Evolutionary conservation across 2,329 filamentous ascomycete genomes (phyloP).

Genomic region (Penicillium capsulatum): DNA sequence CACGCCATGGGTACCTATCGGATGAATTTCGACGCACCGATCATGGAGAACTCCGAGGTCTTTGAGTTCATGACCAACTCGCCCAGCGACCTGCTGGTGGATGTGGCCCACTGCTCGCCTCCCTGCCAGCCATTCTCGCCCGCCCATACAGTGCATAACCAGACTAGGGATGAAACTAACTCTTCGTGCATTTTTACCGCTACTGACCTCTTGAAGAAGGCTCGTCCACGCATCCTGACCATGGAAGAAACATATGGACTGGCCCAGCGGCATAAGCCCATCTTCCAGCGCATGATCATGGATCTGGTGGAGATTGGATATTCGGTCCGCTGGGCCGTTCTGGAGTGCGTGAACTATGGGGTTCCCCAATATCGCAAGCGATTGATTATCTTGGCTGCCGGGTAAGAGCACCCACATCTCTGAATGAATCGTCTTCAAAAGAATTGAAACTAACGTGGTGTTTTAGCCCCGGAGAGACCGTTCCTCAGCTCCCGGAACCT

Average conservation of each 20-base stretch:
- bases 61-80: constrained; percentile 41
- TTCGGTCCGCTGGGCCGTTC: constrained; percentile 64
- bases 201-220: constrained; percentile 52
- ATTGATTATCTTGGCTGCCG: constrained; percentile 52
- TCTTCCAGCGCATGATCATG: constrained; percentile 58
- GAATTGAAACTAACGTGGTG: background rate
- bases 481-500: constrained; percentile 61
- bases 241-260: constrained; percentile 77
- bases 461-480: constrained; percentile 62
- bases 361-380: constrained; percentile 48
- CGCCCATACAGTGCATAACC: constrained; percentile 58
- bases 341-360: constrained; percentile 50
- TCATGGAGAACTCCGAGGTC: constrained; percentile 42
- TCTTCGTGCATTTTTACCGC: constrained; percentile 52
- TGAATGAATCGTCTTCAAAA: background rate
- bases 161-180: constrained; percentile 62
- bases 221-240: constrained; percentile 65
- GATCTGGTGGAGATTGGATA: constrained; percentile 64
- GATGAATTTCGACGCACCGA: constrained; percentile 51
- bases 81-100: constrained; percentile 46
- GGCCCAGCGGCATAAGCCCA: constrained; percentile 49
- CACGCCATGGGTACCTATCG: constrained; percentile 57
- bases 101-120: constrained; percentile 70
- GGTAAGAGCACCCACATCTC: constrained; percentile 36
- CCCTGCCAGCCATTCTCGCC: constrained; percentile 75